phyloP scores from a whole-genome alignment of 2,329 filamentous ascomycete species.

The Helotiales sp. region DNA sequence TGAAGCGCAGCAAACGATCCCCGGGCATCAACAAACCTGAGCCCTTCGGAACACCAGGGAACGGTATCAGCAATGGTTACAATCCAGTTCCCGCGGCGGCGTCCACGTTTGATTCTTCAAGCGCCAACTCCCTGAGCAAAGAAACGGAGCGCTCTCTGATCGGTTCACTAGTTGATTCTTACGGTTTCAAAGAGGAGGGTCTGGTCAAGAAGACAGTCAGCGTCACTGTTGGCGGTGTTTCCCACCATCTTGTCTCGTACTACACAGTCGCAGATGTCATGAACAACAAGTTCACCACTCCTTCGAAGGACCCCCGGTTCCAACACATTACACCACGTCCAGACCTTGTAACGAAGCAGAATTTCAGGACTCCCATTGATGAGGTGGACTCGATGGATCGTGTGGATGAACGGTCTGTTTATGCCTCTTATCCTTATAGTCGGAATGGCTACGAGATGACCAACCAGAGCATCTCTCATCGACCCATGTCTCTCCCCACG shows the following conservation, averaged over 20 bases:
- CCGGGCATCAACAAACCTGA: slow-evolving; percentile 33
- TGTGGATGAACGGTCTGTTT: slow-evolving; percentile 30
- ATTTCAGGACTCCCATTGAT: slow-evolving; percentile 66
- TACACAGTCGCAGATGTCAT: slow-evolving; percentile 82
- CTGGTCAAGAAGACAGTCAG: slow-evolving; percentile 93
- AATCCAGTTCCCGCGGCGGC: slow-evolving; percentile 10
- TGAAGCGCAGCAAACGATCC: slow-evolving; percentile 62
- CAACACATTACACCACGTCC: slow-evolving; percentile 52
- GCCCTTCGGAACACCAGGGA: slow-evolving; percentile 15
- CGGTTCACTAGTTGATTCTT: slow-evolving; percentile 86
- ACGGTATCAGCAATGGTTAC: slow-evolving; percentile 16
- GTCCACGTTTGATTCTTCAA: slow-evolving; percentile 22
- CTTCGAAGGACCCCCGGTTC: slow-evolving; percentile 53
- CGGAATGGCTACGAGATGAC: slow-evolving; percentile 33
- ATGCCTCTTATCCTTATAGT: slow-evolving; percentile 26
- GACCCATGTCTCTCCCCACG: slow-evolving; percentile 31
- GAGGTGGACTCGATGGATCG: slow-evolving; percentile 48
- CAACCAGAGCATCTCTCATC: slow-evolving; percentile 31
- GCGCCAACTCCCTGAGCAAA: slow-evolving; percentile 28
- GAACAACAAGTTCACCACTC: slow-evolving; percentile 53
- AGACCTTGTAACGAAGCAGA: slow-evolving; percentile 61
- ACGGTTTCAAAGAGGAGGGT: slow-evolving; percentile 79
- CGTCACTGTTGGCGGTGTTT: slow-evolving; percentile 70
- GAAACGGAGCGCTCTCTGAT: slow-evolving; percentile 50
- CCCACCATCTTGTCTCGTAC: slow-evolving; percentile 86